Percentiles rank a stretch among this genome's conserved stretches.
These are phyloP conservation scores for Pouteria glomerata DNA, from an alignment of 148 eudicot species.

Conservation along the genomic window DNA sequence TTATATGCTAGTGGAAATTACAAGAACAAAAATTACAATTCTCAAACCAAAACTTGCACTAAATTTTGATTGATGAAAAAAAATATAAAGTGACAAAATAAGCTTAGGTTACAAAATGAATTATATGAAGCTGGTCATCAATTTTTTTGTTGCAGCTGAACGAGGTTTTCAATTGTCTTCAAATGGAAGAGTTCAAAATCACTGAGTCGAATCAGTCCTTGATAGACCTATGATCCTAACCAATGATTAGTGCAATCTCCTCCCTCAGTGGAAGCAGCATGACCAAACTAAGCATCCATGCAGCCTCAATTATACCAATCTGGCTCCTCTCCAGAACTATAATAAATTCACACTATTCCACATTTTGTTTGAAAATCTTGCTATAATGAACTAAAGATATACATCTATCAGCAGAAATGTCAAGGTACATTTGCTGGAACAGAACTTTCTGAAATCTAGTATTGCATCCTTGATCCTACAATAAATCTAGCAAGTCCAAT, in stretches of 20 bases:
- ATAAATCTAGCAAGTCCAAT: not conserved
- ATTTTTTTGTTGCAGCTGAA: not conserved
- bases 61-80: not conserved
- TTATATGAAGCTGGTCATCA: not conserved
- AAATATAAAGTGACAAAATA: not conserved
- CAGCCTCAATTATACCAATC: not conserved
- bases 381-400: not conserved
- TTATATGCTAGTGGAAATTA: not conserved
- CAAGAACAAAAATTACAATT: not conserved
- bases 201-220: not conserved
- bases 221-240: not conserved
- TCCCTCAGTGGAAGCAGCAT: not conserved
- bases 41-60: not conserved
- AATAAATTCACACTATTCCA: not conserved
- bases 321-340: not conserved
- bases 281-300: not conserved
- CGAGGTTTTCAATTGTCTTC: not conserved
- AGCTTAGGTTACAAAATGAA: not conserved
- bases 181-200: not conserved
- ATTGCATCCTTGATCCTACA: not conserved
- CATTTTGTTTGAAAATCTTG: not conserved
- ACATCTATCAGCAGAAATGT: not conserved
- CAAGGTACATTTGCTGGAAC: not conserved
- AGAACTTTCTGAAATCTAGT: not conserved
- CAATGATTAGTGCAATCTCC: not conserved